These are phyloP conservation scores for Rhizopogon vesiculosus DNA, from an alignment of 768 basidiomycete genomes.

Conservation along the genomic window DNA sequence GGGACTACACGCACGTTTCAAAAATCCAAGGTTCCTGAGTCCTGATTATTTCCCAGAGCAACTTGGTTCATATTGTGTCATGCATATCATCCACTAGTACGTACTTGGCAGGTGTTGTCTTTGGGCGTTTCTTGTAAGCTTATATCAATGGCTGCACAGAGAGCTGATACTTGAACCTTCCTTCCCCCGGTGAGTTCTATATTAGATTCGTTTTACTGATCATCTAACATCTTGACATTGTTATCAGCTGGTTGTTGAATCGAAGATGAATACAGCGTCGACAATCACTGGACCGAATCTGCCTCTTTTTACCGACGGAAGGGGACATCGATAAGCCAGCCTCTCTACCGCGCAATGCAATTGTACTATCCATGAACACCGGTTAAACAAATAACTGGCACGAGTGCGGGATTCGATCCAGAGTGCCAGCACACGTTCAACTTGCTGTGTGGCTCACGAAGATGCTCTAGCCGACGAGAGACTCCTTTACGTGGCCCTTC, in stretches of 20 bases:
- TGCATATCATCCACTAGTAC: too few relatives aligned
- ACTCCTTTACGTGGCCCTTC: conserved; percentile 7
- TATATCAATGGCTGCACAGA: not conserved
- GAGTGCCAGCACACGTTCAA: not conserved
- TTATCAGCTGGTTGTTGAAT: not conserved
- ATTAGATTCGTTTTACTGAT: not conserved
- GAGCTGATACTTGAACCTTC: not conserved
- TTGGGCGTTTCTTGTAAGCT: not conserved
- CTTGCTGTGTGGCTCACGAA: conserved; percentile 16
- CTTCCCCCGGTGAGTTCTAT: not conserved
- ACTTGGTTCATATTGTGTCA: too few relatives aligned
- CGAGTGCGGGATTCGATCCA: conserved; percentile 1
- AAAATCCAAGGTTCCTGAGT: too few relatives aligned
- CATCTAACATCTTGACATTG: not conserved
- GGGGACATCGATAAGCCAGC: conserved; percentile 18
- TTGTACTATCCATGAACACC: conserved; percentile 20
- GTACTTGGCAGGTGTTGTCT: not conserved
- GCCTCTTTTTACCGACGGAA: conserved; percentile 5
- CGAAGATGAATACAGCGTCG: not conserved
- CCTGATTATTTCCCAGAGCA: too few relatives aligned
- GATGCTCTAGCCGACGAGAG: not conserved
- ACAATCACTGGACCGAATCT: not conserved
- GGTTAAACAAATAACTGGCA: not conserved
- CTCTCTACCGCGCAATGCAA: conserved; percentile 17
- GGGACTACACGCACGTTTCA: too few relatives aligned